phyloP scores from a whole-genome alignment of 257 asterid genomes.

The Solanum piurae region DNA sequence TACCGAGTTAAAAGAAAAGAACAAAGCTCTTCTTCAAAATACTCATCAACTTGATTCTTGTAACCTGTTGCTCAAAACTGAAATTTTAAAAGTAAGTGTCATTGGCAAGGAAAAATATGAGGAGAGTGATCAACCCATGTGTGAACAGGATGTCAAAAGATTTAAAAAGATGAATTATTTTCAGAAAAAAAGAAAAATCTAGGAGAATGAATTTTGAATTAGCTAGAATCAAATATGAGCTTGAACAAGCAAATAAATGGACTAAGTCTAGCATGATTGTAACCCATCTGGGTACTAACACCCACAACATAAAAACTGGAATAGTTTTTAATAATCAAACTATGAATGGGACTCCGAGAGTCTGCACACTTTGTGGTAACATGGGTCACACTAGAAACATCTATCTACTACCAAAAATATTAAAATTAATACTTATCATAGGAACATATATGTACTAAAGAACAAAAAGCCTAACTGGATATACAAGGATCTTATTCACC shows the following conservation, averaged over 20 bases:
- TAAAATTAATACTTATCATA: not conserved
- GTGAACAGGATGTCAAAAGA: not conserved
- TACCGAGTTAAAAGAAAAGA: not conserved
- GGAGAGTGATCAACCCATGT: not conserved
- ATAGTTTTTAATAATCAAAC: not conserved
- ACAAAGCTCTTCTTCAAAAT: not conserved
- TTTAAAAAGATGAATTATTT: not conserved
- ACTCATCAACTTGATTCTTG: not conserved
- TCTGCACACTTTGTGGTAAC: too few species aligned
- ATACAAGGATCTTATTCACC: not conserved
- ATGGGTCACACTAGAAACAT: not conserved
- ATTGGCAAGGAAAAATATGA: too few species aligned
- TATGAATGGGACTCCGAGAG: not conserved
- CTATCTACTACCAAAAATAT: too few species aligned
- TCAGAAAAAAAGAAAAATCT: not conserved
- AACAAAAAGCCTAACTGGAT: not conserved
- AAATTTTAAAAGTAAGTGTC: not conserved
- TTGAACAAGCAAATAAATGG: not conserved
- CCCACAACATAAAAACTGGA: too few species aligned
- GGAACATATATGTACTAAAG: not conserved
- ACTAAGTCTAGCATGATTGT: not conserved
- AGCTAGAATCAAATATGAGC: too few species aligned
- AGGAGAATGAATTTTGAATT: not conserved
- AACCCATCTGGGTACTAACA: not conserved
- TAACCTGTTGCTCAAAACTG: too few species aligned